Evolutionary conservation across 1,284 basidiomycete species (phyloP), one percentile per base, ranked within the genome.

Genomic region (Trametes polyzona): DNA sequence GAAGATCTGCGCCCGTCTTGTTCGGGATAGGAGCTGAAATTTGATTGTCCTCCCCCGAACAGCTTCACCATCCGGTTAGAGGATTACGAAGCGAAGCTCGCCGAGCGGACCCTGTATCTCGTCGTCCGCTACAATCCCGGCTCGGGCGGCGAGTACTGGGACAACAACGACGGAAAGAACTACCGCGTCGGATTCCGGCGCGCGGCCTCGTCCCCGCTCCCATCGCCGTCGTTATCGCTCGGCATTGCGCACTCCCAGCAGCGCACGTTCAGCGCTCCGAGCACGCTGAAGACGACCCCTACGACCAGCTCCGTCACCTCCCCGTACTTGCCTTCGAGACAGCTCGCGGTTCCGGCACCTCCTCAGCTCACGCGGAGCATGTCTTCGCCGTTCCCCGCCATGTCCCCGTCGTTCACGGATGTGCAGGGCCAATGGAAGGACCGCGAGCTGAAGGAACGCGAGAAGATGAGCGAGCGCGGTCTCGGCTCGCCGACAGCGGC

Each of bases 141-240:
- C 66, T 59, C 83, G 78, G 72, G 77, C 68, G 71, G 86, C 67
- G 75, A 87, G 78, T 80, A 83, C 79, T 97, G 96, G 95, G 95
- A 97, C 76, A 96, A 95, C 74, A 97, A 96, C 67, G 76, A 72
- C 14, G 88, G 87, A 1, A 68, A 73, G 65, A 96, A 97, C 73
- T 97, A 95, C 75, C 77, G 83, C 50, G 78, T 97, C 55, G 75
- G 70, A 11, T 91, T 91, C 71, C 71, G 75, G 49, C 68, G 73
- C 21, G 65, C 65, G 32, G 23, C 63, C 10, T 36, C 62, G 14
- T 61, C 66, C 27, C 59, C 59, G 21, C 29, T 58, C 9, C 54
- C 55, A 4, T 58, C 61, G 11, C 58, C 67, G 42, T 53, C 65
- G 7, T 48, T 66, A 50, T 50, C 65, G 40, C 40, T 59, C 47